Percentiles rank a stretch among this genome's conserved stretches.
phyloP scores from a whole-genome alignment of 2,329 filamentous ascomycete species.

The Fusarium humuli region DNA sequence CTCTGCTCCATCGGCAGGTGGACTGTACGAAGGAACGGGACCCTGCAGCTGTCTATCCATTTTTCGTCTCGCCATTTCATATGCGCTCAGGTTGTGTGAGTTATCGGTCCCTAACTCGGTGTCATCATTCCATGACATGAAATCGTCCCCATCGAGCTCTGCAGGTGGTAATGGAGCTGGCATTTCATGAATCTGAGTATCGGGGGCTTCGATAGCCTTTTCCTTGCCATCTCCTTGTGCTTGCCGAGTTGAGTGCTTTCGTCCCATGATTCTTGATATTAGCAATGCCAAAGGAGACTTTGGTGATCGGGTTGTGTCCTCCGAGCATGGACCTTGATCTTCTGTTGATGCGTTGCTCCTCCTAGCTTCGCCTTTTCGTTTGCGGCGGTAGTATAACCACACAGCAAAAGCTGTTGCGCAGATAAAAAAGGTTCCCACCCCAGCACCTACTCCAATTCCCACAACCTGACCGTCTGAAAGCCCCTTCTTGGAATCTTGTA shows the following conservation, averaged over 20 bases:
- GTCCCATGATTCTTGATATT: slow-evolving; percentile 58
- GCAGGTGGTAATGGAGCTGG: slow-evolving; percentile 59
- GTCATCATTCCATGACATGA: slow-evolving; percentile 53
- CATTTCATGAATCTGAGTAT: slow-evolving; percentile 65
- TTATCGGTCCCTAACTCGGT: slow-evolving; percentile 57
- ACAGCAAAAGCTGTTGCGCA: slow-evolving; percentile 45
- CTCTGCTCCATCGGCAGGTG: slow-evolving; percentile 50
- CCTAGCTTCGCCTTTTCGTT: slow-evolving; percentile 46
- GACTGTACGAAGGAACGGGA: slow-evolving; percentile 61
- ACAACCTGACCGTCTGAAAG: slow-evolving; percentile 57
- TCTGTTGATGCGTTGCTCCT: slow-evolving; percentile 44
- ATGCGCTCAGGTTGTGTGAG: slow-evolving; percentile 57
- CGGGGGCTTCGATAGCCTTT: slow-evolving; percentile 51
- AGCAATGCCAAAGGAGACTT: slow-evolving; percentile 44
- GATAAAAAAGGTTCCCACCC: slow-evolving; percentile 53
- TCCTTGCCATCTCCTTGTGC: slow-evolving; percentile 36
- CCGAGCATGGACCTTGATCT: slow-evolving; percentile 53
- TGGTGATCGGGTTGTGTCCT: slow-evolving; percentile 46
- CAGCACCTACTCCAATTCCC: slow-evolving; percentile 61
- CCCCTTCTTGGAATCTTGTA: slow-evolving; percentile 25
- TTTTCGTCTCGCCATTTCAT: slow-evolving; percentile 64
- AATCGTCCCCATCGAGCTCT: slow-evolving; percentile 62
- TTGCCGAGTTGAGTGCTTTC: slow-evolving; percentile 49
- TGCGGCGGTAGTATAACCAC: slow-evolving; percentile 52
- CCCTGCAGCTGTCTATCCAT: slow-evolving; percentile 64